Evolutionary conservation across 108 stramenopile species (phyloP).

Genomic region (Mediolabrus comicus): DNA sequence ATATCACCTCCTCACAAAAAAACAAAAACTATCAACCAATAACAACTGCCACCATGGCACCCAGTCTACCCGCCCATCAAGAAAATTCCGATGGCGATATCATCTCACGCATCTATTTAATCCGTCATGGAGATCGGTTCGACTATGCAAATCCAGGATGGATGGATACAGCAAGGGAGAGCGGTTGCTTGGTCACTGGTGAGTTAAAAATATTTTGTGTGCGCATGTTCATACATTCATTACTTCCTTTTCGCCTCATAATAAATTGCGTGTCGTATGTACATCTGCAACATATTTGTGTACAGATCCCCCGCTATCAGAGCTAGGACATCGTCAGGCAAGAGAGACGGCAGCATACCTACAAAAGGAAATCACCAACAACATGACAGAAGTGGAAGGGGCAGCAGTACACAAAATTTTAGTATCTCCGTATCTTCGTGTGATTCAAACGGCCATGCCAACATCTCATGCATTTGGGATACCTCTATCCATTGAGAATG

Average conservation of each 20-base stretch:
- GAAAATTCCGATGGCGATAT: neutral
- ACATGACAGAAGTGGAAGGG: neutral
- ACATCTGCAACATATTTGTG: constrained; percentile 34
- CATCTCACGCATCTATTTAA: constrained; percentile 42
- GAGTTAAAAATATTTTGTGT: neutral
- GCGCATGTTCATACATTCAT: neutral
- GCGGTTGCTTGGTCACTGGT: constrained; percentile 13
- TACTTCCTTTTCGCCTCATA: neutral
- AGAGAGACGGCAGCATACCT: constrained; percentile 56
- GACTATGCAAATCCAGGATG: constrained; percentile 66
- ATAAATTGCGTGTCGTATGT: neutral
- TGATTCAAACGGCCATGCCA: constrained; percentile 40
- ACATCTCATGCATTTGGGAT: constrained; percentile 19
- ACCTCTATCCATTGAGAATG: constrained; percentile 36
- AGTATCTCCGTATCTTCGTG: constrained; percentile 43
- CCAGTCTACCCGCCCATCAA: constrained; percentile 5
- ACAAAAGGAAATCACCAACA: neutral
- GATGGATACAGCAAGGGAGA: constrained; percentile 33
- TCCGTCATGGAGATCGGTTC: constrained; percentile 86
- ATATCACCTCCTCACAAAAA: no score
- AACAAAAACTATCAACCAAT: no score
- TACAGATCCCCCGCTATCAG: constrained; percentile 68
- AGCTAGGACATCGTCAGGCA: constrained; percentile 76
- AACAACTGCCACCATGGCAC: constrained; percentile 28
- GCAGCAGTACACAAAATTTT: constrained; percentile 20